These are phyloP conservation scores for Citrus unshiu DNA, from an alignment of 345 rosid species.

Conservation along the genomic window DNA sequence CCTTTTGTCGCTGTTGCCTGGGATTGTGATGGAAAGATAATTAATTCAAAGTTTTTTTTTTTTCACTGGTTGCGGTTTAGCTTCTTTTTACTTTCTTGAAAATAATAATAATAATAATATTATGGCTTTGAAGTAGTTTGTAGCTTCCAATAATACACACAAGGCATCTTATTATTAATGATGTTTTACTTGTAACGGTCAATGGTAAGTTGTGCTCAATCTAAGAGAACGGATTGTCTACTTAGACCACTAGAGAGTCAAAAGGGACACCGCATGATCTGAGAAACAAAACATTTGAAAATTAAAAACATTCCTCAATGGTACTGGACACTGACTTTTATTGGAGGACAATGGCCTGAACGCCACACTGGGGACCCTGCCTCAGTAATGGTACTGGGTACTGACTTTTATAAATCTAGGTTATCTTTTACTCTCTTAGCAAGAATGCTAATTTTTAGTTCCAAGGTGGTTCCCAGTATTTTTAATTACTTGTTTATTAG, in stretches of 20 bases:
- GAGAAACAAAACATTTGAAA: no score
- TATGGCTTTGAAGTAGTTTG: neutral
- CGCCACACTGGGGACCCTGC: neutral
- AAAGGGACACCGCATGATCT: no score
- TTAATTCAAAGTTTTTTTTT: no score
- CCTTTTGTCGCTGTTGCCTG: no score
- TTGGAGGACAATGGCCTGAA: neutral
- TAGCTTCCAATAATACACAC: neutral
- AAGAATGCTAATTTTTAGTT: neutral
- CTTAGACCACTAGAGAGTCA: no score
- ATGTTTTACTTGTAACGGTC: neutral
- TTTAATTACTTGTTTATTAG: neutral
- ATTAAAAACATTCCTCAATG: no score
- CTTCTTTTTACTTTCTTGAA: no score
- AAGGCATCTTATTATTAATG: neutral
- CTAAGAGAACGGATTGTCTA: no score
- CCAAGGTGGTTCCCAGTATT: neutral
- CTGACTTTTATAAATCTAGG: neutral
- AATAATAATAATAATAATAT: no score
- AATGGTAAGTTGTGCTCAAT: neutral
- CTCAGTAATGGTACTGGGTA: neutral
- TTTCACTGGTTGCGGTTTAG: no score
- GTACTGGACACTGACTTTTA: no score
- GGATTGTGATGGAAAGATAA: no score
- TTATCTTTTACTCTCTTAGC: neutral